Conservation (phyloP, 2,329 filamentous ascomycete species). For the Aureobasidium zeae region DNA sequence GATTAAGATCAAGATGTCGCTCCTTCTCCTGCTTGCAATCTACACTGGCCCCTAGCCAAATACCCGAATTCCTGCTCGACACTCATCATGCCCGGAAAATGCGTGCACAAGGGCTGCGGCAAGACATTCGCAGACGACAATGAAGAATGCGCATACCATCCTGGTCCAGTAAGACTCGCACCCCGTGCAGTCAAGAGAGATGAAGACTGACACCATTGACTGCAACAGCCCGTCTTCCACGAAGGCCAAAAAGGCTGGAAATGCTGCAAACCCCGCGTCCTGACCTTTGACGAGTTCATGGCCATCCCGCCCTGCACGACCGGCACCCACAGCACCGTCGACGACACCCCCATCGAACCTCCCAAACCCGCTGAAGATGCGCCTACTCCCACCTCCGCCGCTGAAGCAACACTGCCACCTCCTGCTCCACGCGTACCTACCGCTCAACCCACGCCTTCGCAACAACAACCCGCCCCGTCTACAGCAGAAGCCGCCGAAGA, state of each 20-base stretch:
- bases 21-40: conserved; percentile 7
- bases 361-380: conserved; percentile 19
- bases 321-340: conserved; percentile 84
- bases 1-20: too few relatives aligned
- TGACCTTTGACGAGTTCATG: conserved; percentile 98
- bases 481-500: conserved; percentile 58
- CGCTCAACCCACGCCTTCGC: conserved; percentile 19
- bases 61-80: too few relatives aligned
- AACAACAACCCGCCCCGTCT: conserved; percentile 21
- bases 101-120: conserved; percentile 91
- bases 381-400: background rate
- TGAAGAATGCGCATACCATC: conserved; percentile 84
- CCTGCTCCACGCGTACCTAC: conserved; percentile 9
- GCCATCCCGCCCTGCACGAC: conserved; percentile 83
- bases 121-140: conserved; percentile 75
- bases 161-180: conserved; percentile 43
- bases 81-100: conserved; percentile 64
- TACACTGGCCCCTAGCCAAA: too few relatives aligned
- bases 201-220: conserved; percentile 8
- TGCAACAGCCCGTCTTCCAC: conserved; percentile 66
- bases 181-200: background rate
- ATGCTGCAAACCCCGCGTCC: conserved; percentile 92
- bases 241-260: conserved; percentile 99
- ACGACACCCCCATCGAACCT: conserved; percentile 48
- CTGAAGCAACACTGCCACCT: background rate